phyloP scores from a whole-genome alignment of 176 grass and related monocot species.

The Urochloa ruziziensis region DNA sequence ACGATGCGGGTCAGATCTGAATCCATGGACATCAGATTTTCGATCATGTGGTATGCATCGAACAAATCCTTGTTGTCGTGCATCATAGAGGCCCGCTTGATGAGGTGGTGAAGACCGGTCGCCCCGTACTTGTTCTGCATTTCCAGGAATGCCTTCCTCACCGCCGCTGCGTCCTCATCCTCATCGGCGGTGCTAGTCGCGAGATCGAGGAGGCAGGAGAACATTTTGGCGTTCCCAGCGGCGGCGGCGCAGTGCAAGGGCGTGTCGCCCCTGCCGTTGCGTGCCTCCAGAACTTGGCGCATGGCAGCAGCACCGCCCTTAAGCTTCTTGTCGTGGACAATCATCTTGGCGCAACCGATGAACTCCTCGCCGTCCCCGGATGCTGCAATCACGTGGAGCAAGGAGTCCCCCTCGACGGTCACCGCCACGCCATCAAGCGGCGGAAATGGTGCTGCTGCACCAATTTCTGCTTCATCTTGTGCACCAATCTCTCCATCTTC shows the following conservation, averaged over 20 bases:
- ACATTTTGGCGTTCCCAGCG: neutral
- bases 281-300: neutral
- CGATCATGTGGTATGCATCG: neutral
- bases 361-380: neutral
- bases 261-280: neutral
- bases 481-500: no score
- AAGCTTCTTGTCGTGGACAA: neutral
- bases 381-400: neutral
- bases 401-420: neutral
- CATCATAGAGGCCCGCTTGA: neutral
- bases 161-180: neutral
- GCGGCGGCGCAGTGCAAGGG: neutral
- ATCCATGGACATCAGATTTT: neutral
- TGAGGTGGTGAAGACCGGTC: neutral
- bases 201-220: neutral
- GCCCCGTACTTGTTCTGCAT: neutral
- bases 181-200: no score
- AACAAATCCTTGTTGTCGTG: neutral
- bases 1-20: neutral
- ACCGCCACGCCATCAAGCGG: neutral
- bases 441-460: neutral
- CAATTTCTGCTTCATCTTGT: no score
- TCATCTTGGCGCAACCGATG: neutral
- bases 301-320: neutral
- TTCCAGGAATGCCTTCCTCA: neutral